These are phyloP conservation scores for Mentha longifolia DNA, from an alignment of 257 asterid genomes.

Conservation along the genomic window DNA sequence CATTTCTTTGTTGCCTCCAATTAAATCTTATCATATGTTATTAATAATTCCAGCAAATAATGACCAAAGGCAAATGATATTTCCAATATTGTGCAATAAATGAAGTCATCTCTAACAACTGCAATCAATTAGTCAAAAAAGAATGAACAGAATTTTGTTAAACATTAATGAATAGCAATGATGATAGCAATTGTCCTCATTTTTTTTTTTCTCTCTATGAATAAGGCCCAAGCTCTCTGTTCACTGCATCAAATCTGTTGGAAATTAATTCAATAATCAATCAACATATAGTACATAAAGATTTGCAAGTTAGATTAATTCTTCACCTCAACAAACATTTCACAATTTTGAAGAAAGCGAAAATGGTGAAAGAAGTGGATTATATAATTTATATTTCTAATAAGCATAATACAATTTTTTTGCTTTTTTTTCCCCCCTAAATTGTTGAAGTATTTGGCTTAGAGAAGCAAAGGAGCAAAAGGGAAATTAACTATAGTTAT, in stretches of 20 bases:
- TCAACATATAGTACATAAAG: background rate
- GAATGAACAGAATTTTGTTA: conserved; percentile 36
- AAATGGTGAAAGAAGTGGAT: no score
- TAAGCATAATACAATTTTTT: no score
- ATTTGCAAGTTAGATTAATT: no score
- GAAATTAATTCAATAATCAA: background rate
- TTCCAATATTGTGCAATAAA: conserved; percentile 27
- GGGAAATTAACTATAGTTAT: background rate
- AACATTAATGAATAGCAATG: conserved; percentile 34
- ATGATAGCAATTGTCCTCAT: conserved; percentile 33
- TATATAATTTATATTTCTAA: no score
- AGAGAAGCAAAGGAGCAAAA: background rate
- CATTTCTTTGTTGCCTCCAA: background rate
- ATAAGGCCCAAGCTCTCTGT: conserved; percentile 20
- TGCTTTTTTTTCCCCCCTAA: no score
- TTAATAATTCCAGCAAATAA: conserved; percentile 15
- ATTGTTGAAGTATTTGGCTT: background rate
- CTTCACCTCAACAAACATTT: no score
- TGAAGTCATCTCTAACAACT: conserved; percentile 41
- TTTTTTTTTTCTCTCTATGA: conserved; percentile 27
- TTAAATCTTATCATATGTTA: background rate
- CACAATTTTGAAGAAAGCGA: background rate
- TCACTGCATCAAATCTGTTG: conserved; percentile 27
- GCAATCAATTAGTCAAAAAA: conserved; percentile 53
- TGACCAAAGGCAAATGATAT: conserved; percentile 25